Conservation (phyloP, 768 basidiomycete species). For the Crepidotus variabilis region DNA sequence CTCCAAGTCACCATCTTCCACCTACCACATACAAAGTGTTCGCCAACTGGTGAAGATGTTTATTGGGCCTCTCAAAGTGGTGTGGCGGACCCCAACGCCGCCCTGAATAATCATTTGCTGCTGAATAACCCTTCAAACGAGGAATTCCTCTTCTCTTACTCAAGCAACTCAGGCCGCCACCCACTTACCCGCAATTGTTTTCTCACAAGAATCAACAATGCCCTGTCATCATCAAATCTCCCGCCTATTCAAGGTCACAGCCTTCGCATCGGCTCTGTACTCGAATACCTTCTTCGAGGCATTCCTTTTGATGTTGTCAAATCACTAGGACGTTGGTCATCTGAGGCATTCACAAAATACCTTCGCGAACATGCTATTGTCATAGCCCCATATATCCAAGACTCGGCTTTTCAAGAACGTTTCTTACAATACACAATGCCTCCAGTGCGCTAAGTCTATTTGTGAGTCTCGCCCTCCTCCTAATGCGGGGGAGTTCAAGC, state of each 20-base stretch:
- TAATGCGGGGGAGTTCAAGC: not conserved
- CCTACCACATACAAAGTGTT: slow-evolving; percentile 24
- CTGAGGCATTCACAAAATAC: slow-evolving; percentile 26
- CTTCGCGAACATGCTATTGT: slow-evolving; percentile 19
- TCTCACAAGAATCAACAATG: slow-evolving; percentile 2
- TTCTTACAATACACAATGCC: not conserved
- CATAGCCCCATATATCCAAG: not conserved
- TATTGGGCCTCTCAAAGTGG: slow-evolving; percentile 26
- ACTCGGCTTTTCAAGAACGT: not conserved
- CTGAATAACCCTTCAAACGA: slow-evolving; percentile 4
- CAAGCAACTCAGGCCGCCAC: not conserved
- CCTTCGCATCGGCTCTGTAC: slow-evolving; percentile 22
- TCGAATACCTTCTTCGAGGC: slow-evolving; percentile 23
- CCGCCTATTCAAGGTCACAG: slow-evolving; percentile 22
- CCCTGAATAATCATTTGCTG: not conserved
- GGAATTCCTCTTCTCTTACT: slow-evolving; percentile 26
- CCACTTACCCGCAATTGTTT: slow-evolving; percentile 8
- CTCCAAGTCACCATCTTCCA: slow-evolving; percentile 20
- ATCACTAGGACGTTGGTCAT: slow-evolving; percentile 27
- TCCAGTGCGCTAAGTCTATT: not conserved
- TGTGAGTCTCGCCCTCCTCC: not conserved
- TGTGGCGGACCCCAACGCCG: slow-evolving; percentile 17
- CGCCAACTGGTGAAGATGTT: slow-evolving; percentile 21
- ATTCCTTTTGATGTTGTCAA: slow-evolving; percentile 20
- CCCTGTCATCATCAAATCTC: slow-evolving; percentile 1